Conservation (phyloP, 2,329 filamentous ascomycete species). For the Sporothrix phasma region DNA sequence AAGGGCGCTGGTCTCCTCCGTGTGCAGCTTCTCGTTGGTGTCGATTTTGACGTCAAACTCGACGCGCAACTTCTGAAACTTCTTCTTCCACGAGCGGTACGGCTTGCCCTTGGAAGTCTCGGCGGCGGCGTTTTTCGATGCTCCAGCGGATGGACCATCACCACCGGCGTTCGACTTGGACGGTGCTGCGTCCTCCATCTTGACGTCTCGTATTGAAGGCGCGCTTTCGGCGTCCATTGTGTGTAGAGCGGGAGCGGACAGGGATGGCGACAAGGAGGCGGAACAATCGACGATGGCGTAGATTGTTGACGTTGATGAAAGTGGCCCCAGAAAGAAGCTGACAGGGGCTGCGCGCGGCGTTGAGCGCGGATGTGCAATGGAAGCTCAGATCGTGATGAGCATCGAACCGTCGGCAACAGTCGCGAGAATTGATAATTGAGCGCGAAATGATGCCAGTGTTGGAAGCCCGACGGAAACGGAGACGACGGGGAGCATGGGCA, state of each 20-base stretch:
- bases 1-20: conserved; percentile 69
- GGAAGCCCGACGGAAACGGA: background rate
- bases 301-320: background rate
- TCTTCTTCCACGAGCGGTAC: conserved; percentile 74
- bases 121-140: conserved; percentile 26
- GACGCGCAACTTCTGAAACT: conserved; percentile 85
- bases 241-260: background rate
- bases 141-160: background rate
- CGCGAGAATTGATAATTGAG: background rate
- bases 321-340: background rate
- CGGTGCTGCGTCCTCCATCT: conserved; percentile 31
- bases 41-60: conserved; percentile 69
- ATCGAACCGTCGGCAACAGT: background rate
- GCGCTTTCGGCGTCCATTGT: conserved; percentile 25
- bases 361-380: background rate
- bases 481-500: background rate
- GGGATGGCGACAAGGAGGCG: no score
- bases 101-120: conserved; percentile 32
- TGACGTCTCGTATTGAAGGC: conserved; percentile 27
- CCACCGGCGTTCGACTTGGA: background rate
- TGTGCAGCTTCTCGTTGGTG: conserved; percentile 72
- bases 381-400: background rate
- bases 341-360: background rate
- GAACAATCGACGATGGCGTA: background rate
- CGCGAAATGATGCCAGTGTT: background rate